Base-by-base conservation (phyloP, 768 basidiomycete genomes). In the Mycena latifolia region DNA sequence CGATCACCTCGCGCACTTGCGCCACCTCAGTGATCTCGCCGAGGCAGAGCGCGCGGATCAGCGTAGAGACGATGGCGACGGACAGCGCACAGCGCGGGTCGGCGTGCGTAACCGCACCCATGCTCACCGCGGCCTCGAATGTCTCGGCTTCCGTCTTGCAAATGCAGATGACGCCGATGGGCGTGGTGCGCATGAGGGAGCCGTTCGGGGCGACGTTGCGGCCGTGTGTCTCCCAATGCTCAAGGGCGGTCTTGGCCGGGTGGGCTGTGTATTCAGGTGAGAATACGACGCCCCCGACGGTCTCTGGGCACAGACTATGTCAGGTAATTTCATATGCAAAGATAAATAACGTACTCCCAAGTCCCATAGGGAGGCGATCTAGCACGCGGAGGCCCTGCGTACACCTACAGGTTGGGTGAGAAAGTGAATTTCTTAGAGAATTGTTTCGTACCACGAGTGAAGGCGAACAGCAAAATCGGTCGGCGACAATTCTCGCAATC, bases 121-220 rank as follows among this genome's bases (percentile, higher is more conserved):
- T 70, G 33, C 45, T 61, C 28, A 73, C 61, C 6, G 72, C 72
- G 1, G 65, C 52, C 3, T 51, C 57, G 55, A 73, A 72, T 1
- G 72, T 73, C n/a, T 70, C 64, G 22, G 62, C 52, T 48, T 72
- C 72, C 22, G 69, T 66, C 41, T 65, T 43, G 24, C 2, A 52
- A 25, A 73, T 66, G 60, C 71, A 72, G 28, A 73, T 69, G 17
- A 73, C 67, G 33, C 72, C 72, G 39, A 73, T 46, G 1, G 72
- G 69, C 1, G 71, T 59, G 15, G 72, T 73, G 17, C 72, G 65
- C 71, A 73, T 73, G 55, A 73, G 61, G 53, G 72, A 73, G 10
- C 72, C 72, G 28, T 73, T 72, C 15, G 72, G 52, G 1, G 72
- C 72, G 29, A 68, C 22, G 8, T 50, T 52, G 18, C 64, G 54